phyloP scores from a whole-genome alignment of 148 eudicot species.

The Fallopia convolvulus region DNA sequence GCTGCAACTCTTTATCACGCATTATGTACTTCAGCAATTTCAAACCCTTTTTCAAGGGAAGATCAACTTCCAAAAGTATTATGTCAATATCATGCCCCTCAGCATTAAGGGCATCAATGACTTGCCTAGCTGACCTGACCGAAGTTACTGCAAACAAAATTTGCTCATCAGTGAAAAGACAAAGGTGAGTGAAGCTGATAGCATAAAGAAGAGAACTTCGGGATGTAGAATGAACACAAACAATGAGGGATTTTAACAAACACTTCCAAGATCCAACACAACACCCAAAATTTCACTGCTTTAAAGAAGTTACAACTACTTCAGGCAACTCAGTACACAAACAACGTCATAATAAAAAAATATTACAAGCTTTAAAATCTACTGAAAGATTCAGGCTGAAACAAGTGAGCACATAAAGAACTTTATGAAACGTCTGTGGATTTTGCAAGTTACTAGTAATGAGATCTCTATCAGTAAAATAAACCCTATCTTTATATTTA shows the following conservation, averaged over 20 bases:
- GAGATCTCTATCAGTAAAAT: not conserved
- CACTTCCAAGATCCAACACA: not conserved
- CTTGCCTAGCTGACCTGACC: constrained; percentile 91
- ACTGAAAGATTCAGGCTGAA: not conserved
- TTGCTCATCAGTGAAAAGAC: constrained; percentile 5
- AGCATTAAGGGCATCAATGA: constrained; percentile 89
- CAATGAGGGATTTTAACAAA: not conserved
- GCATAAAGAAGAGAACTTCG: not conserved
- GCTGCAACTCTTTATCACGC: constrained; percentile 71
- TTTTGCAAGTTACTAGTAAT: not conserved
- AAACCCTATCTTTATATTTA: not conserved
- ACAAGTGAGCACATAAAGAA: not conserved
- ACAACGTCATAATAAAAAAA: not conserved
- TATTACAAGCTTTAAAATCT: not conserved
- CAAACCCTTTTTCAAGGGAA: constrained; percentile 87
- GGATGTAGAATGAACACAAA: not conserved
- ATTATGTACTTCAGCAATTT: constrained; percentile 85
- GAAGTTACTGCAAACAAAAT: constrained; percentile 54
- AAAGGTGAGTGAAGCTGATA: not conserved
- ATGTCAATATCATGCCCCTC: constrained; percentile 93
- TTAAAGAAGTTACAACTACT: not conserved
- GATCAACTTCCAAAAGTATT: constrained; percentile 91
- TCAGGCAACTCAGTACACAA: not conserved
- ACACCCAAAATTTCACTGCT: not conserved
- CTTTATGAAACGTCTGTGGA: not conserved